Percentiles rank a stretch among this genome's conserved stretches.
Conservation (phyloP, 1,284 basidiomycete genomes). For the Pseudozyma flocculosa region DNA sequence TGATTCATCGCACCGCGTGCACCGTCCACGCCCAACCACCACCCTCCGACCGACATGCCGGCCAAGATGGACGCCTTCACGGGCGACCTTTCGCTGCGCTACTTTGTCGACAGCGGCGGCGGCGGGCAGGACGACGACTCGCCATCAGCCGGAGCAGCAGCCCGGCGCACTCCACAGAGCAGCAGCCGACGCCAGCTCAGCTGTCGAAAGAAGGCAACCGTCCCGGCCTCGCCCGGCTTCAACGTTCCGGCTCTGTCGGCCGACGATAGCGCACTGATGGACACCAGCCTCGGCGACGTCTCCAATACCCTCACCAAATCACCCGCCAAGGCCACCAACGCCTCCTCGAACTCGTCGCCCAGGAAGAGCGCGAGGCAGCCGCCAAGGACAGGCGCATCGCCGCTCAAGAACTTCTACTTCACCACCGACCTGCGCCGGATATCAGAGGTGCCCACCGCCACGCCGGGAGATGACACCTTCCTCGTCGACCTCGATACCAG, state of each 20-base stretch:
- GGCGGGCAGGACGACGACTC: background rate
- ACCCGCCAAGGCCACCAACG: background rate
- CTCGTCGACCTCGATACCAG: background rate
- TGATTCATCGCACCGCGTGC: too few species aligned
- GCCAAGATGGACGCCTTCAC: background rate
- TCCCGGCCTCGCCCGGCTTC: background rate
- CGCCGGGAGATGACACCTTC: background rate
- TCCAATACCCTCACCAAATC: background rate
- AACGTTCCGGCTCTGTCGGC: too few species aligned
- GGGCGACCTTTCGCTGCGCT: background rate
- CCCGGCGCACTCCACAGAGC: background rate
- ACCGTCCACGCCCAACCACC: too few species aligned
- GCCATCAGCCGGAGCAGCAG: background rate
- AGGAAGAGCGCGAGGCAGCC: background rate
- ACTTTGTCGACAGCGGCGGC: background rate
- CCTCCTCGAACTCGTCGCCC: background rate
- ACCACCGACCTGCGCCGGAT: background rate
- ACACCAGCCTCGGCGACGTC: conserved; percentile 2
- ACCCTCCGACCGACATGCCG: background rate
- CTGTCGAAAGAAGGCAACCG: background rate
- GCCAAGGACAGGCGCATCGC: background rate
- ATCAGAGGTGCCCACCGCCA: background rate
- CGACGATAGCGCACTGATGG: conserved; percentile 4
- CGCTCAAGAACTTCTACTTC: background rate
- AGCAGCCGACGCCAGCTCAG: background rate